Evolutionary conservation across 2,329 filamentous ascomycete genomes (phyloP), one percentile per base, ranked within the genome.

Genomic region (Cladosporium sp.): DNA sequence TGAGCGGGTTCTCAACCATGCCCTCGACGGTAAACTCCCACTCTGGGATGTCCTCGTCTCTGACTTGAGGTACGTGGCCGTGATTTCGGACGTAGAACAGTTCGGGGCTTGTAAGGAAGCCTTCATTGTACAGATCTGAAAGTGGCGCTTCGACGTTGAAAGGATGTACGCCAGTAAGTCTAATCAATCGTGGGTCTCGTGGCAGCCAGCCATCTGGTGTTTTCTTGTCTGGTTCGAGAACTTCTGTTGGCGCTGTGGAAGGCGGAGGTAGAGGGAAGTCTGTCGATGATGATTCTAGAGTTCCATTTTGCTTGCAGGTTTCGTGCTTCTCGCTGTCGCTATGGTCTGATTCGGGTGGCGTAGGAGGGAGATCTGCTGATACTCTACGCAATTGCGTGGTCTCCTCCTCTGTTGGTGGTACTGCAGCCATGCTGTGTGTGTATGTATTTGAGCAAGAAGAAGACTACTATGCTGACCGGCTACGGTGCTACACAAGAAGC

Each of bases 21-120:
- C 91, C 92, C 74, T 95, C 90, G 24, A 97, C 80, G 0, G 84
- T 85, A 58, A 96, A 88, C 57, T 90, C 83, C 92, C 92, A 97
- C 65, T 88, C 82, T 40, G 86, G 81, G 58, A 90, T 84, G 3
- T 89, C 84, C 22, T 83, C 77, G 62, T 95, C 89, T 8, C 81
- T 78, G 17, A 94, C 89, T 56, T 83, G 77, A 1, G 91, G 92
- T 7, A 96, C 91, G 0, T 85, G 77, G 13, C 92, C 92, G 76
- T 97, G 92, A 67, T 96, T 97, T 35, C 92, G 80, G 8, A 97
- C 92, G 71, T 95, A 97, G 74, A 96, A 94, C 1, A 97, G 78
- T 65, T 96, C 88, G 12, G 91, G 88, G 37, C 87, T 90, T 0
- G 91, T 97, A 36, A 97, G 77, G 69, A 96, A 96, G 0, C 92